Evolutionary conservation across 2,329 filamentous ascomycete genomes (phyloP), one percentile per base, ranked within the genome.

Genomic region (Trichoderma semiorbis): DNA sequence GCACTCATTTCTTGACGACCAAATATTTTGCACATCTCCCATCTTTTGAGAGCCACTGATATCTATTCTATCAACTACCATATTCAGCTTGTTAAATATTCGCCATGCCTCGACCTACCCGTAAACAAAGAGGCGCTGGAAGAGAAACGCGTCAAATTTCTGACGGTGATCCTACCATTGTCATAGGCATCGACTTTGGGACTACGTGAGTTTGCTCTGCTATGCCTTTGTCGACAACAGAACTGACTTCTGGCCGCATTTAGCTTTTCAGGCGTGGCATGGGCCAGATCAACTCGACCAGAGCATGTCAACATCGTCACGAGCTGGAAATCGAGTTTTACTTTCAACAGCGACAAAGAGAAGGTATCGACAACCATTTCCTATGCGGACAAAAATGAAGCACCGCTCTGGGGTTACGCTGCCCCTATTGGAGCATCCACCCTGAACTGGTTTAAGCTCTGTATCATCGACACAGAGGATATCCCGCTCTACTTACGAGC

Each of bases 141-240:
- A 55, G 21, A 28, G 63, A 1, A 30, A 24, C 26, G 36, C 57
- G 12, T 5, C 18, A 67, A 21, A 10, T 36, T 11, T 14, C n/a
- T 43, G 34, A 21, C 4, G n/a, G 14, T 14, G 57, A 39, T 50
- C 53, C 72, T 10, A 39, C n/a, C 0, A 75, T 84, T 2, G 73
- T 83, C 21, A 74, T 85, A 3, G 82, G 84, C 0, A 79, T 86
- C 7, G 84, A 86, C 50, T 85, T 86, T 60, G 84, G 84, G 0
- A 86, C 85, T 0, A 86, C 84, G 76, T 84, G n/a, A n/a, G n/a
- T n/a, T n/a, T n/a, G n/a, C n/a, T n/a, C n/a, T n/a, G n/a, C n/a
- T n/a, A n/a, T n/a, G n/a, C n/a, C n/a, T n/a, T n/a, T n/a, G n/a
- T n/a, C n/a, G n/a, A n/a, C n/a, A n/a, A n/a, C n/a, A n/a, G n/a